Evolutionary conservation across 495 filamentous ascomycete genomes (phyloP).

Genomic region (Hypoxylon lenormandii): DNA sequence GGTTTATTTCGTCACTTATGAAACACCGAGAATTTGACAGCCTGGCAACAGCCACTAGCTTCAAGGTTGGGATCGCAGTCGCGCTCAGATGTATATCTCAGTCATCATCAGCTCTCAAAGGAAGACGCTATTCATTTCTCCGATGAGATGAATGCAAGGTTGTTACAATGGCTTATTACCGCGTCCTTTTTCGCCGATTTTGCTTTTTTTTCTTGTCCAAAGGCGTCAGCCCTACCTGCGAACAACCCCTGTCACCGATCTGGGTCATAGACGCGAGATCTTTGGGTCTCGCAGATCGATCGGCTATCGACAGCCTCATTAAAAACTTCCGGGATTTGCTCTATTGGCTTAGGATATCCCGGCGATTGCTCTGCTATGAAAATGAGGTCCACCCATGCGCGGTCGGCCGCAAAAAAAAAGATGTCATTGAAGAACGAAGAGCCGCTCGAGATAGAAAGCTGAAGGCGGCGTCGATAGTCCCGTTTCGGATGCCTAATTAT

Average conservation of each 20-base stretch:
- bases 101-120: neutral
- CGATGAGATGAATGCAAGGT: neutral
- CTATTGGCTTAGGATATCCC: constrained; percentile 25
- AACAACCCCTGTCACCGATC: constrained; percentile 22
- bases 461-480: neutral
- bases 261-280: constrained; percentile 30
- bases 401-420: constrained; percentile 28
- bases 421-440: constrained; percentile 19
- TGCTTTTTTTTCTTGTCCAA: neutral
- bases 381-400: constrained; percentile 31
- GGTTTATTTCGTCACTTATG: neutral
- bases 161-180: neutral
- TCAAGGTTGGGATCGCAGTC: neutral
- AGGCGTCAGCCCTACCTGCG: constrained; percentile 35
- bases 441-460: constrained; percentile 4
- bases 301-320: constrained; percentile 36
- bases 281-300: constrained; percentile 29
- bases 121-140: neutral
- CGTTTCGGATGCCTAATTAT: neutral
- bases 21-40: neutral
- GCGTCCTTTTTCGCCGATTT: constrained; percentile 1
- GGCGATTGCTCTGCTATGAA: constrained; percentile 18
- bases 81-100: neutral
- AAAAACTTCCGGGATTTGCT: constrained; percentile 22
- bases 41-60: neutral